Base-by-base conservation (phyloP, 2,329 filamentous ascomycete genomes). In the Tolypocladium capitatum region DNA sequence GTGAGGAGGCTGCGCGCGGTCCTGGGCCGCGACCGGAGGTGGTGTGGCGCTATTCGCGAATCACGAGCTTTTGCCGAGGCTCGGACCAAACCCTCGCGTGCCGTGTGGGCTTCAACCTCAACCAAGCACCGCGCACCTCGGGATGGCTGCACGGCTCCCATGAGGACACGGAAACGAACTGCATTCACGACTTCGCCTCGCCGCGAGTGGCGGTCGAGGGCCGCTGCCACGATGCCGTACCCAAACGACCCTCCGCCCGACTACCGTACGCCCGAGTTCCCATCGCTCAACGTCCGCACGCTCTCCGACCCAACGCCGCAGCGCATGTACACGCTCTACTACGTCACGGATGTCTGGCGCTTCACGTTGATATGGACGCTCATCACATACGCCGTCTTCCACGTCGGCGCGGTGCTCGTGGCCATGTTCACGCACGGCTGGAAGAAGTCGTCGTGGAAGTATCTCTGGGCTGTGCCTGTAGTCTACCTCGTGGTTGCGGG, bases 321-420 rank as follows among this genome's bases (percentile, higher is more conserved):
- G 41, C 67, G 64, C 52, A 53, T 51, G 45, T 74, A 75, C 50
- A 76, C 78, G 34, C 80, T 95, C 55, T 91, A 86, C 69, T 75
- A 84, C 58, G 73, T 86, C 3, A 63, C 67, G 50, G 87, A 94
- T 60, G 86, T 94, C 48, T 91, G 87, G 83, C 83, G 84, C 53
- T 95, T 92, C 64, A 95, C 88, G 1, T 68, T 92, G 16, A 76
- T 83, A 60, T 96, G 89, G 89, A 94, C 88, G 0, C 67, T 94
- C 34, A 79, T 94, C 30, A 78, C 88, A 55, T 91, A 86, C 57
- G 80, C 77, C 32, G 72, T 80, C 20, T 85, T 90, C 52, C 87
- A 95, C 62, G 58, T 90, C 18, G 74, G 80, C 32, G 85, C 84
- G 2, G 81, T 84, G 0, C 68, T 74, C 13, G 84, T 87, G 60